Base-by-base conservation (phyloP, 257 asterid species). In the Fraxinus anomala region DNA sequence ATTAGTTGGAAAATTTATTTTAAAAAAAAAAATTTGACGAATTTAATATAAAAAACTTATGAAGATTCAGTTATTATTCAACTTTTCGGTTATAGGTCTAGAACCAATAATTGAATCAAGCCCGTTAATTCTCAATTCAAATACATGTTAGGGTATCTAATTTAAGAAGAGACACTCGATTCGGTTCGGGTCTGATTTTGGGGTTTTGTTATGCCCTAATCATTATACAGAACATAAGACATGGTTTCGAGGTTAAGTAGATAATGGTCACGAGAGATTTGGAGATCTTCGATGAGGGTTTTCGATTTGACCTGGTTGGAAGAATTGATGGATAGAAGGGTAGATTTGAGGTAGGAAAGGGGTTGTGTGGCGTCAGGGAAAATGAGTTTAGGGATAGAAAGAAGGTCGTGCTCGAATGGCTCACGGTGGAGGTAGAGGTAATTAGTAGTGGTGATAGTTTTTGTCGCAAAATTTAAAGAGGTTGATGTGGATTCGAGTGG, bases 321-420 rank as follows among this genome's bases (percentile, higher is more conserved):
- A 4, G 92, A 83, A 39, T 73, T 75, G 79, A 93, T 65, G 5
- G 94, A 82, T 49, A 87, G 81, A 76, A 94, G 91, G 54, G 89
- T 84, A 3, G 91, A 89, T 85, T 90, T 90, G 80, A 94, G 88
- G 54, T 88, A 89, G 68, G 84, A 85, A 54, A 94, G 86, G 13
- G 95, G 81, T 79, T 92, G 96, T 1, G 90, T 77, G 36, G 86
- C 89, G 83, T 92, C 97, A 65, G 84, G 31, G 91, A 94, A 94
- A 71, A 92, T 89, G 72, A 92, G 90, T 77, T 89, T 92, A 49
- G 91, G 89, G 84, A 94, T 88, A 9, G 97, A 95, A 78, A 92
- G 87, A 68, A 92, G 92, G 74, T 97, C 92, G 80, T 88, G 93
- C 70, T 94, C 97, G 86, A 94, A 94, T 19, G 94, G 91, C 86